phyloP scores from a whole-genome alignment of 1,284 basidiomycete genomes.

The Golubevia pallescens region DNA sequence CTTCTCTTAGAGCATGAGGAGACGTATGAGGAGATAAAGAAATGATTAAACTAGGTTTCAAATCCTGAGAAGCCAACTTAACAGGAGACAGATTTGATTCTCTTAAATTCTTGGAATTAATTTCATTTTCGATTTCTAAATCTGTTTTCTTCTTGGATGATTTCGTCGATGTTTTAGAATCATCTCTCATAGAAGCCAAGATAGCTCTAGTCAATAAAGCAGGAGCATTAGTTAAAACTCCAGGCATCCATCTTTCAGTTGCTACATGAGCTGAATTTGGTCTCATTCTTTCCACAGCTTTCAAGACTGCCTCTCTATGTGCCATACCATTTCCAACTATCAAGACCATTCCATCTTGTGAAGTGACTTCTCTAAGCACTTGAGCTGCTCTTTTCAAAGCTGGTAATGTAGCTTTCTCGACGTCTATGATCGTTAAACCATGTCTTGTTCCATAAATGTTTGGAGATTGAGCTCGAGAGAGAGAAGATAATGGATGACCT shows the following conservation, averaged over 20 bases:
- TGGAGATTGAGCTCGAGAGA: constrained; percentile 87
- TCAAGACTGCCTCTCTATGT: constrained; percentile 76
- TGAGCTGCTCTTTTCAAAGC: constrained; percentile 87
- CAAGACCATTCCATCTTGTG: constrained; percentile 82
- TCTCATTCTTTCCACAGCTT: constrained; percentile 81
- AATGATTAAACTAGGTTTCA: neutral
- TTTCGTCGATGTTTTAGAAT: constrained; percentile 1
- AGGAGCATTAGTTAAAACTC: constrained; percentile 87
- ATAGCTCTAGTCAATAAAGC: constrained; percentile 66
- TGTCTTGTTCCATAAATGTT: constrained; percentile 91
- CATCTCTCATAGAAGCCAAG: neutral
- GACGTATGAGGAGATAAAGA: too few species aligned
- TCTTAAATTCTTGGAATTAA: neutral
- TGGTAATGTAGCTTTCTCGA: constrained; percentile 85
- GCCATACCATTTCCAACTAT: constrained; percentile 87
- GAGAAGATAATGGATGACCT: constrained; percentile 81
- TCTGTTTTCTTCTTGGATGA: neutral
- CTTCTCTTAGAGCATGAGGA: too few species aligned
- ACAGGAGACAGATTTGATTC: neutral
- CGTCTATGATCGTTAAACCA: constrained; percentile 89
- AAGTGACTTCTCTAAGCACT: constrained; percentile 81
- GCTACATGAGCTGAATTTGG: constrained; percentile 76
- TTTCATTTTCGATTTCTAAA: neutral
- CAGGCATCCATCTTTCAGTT: constrained; percentile 88
- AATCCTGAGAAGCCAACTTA: neutral